phyloP scores from a whole-genome alignment of 2,329 filamentous ascomycete genomes.

The Alternaria brassicicola region DNA sequence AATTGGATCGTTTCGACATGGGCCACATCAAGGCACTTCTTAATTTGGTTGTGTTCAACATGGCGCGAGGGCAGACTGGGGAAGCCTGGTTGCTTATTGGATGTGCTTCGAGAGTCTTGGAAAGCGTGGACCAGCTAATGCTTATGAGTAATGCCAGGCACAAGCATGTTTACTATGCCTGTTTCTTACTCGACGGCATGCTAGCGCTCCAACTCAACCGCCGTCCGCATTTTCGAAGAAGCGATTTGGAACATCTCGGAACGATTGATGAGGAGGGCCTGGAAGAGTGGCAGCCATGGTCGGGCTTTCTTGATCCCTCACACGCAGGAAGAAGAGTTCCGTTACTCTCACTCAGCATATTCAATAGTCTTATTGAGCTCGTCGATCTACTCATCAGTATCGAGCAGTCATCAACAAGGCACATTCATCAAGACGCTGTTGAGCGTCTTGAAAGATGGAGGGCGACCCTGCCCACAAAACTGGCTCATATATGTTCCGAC shows the following conservation, averaged over 20 bases:
- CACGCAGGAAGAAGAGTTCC: constrained; percentile 32
- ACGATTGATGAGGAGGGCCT: constrained; percentile 68
- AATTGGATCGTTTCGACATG: constrained; percentile 42
- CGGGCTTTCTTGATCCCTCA: constrained; percentile 51
- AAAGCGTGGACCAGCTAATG: constrained; percentile 49
- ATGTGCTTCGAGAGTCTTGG: constrained; percentile 63
- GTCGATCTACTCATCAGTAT: constrained; percentile 31
- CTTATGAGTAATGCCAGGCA: constrained; percentile 39
- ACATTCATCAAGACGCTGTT: constrained; percentile 28
- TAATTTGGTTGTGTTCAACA: constrained; percentile 64
- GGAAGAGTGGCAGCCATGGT: constrained; percentile 78
- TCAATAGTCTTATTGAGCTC: constrained; percentile 56
- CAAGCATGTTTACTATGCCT: constrained; percentile 60
- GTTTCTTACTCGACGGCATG: constrained; percentile 67
- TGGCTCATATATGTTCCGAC: constrained; percentile 28
- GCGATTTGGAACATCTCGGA: constrained; percentile 57
- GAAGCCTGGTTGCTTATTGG: constrained; percentile 70
- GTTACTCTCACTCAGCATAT: constrained; percentile 58
- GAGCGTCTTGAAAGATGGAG: constrained; percentile 49
- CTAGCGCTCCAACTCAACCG: constrained; percentile 60
- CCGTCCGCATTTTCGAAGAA: constrained; percentile 57
- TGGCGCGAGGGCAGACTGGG: constrained; percentile 63
- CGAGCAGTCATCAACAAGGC: background rate
- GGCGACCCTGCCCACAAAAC: constrained; percentile 30
- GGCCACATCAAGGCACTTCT: constrained; percentile 53